Evolutionary conservation across 2,329 filamentous ascomycete genomes (phyloP), one percentile per base, ranked within the genome.

Genomic region (Cladosporium halotolerans): DNA sequence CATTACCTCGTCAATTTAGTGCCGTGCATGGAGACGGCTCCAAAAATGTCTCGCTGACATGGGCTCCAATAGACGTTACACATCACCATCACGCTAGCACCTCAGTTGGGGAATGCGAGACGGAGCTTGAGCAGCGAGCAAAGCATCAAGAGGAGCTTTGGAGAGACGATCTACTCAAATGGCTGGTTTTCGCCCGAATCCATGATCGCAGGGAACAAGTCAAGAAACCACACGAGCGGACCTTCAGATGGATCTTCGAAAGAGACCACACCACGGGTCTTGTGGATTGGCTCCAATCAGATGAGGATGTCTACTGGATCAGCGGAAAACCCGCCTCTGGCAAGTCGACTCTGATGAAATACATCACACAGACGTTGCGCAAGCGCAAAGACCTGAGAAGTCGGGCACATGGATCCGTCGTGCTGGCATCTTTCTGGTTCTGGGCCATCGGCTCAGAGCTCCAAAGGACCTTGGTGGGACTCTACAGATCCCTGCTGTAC

Each of bases 291-390:
- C 9, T 38, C 4, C 13, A 8, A 5, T n/a, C 3, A 3, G 45
- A 5, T 9, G 9, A 3, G 45, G 34, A 4, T 19, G 28, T 47
- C 10, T 47, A 16, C 5, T 49, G 46, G 46, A n/a, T 49, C 2
- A 5, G 19, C 1, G 46, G 46, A 3, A 49, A 49, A 7, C 46
- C 38, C 2, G 46, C 38, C 1, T 49, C 36, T 7, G 46, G 46
- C 0, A 49, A 49, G n/a, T 49, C 46, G 2, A 49, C 38, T 3
- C n/a, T 49, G 36, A 33, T 49, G 38, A 49, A 41, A 13, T 49
- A n/a, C 14, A 42, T 49, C 38, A 19, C 19, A 1, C 2, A 23
- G 2, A 13, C 41, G n/a, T 1, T 2, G 5, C 46, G 10, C 28
- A 41, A 2, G 9, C 10, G 3, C 9, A 10, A 14, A 13, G 31